These are phyloP conservation scores for Dipteronia dyeriana DNA, from an alignment of 345 rosid species.

Conservation along the genomic window DNA sequence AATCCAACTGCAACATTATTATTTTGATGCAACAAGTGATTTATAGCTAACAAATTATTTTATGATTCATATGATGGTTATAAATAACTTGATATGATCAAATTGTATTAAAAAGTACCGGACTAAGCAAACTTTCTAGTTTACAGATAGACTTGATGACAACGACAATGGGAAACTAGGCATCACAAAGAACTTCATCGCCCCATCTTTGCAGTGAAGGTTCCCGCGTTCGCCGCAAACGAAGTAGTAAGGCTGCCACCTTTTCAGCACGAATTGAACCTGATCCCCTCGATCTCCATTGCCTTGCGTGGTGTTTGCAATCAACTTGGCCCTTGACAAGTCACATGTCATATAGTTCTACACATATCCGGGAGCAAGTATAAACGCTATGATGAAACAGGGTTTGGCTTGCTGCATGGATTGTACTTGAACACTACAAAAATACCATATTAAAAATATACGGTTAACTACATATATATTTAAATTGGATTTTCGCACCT, in stretches of 20 bases:
- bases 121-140: too few relatives aligned
- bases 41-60: neutral
- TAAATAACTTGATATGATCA: too few relatives aligned
- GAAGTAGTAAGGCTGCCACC: constrained; percentile 56
- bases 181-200: constrained; percentile 64
- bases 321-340: constrained; percentile 45
- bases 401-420: constrained; percentile 48
- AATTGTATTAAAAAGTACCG: too few relatives aligned
- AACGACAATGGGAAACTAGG: constrained; percentile 23
- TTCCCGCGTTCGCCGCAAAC: constrained; percentile 68
- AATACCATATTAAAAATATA: neutral
- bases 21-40: neutral
- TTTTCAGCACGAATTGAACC: constrained; percentile 45
- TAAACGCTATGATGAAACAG: constrained; percentile 64
- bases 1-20: too few relatives aligned
- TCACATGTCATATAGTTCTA: constrained; percentile 58
- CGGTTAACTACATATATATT: too few relatives aligned
- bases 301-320: constrained; percentile 58
- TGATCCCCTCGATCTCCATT: constrained; percentile 59
- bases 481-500: too few relatives aligned
- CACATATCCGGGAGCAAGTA: constrained; percentile 52
- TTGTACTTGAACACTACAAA: constrained; percentile 72
- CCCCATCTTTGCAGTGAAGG: constrained; percentile 62
- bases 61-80: neutral
- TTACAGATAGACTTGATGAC: neutral